These are phyloP conservation scores for Trametes maxima DNA, from an alignment of 768 basidiomycete genomes.

Conservation along the genomic window DNA sequence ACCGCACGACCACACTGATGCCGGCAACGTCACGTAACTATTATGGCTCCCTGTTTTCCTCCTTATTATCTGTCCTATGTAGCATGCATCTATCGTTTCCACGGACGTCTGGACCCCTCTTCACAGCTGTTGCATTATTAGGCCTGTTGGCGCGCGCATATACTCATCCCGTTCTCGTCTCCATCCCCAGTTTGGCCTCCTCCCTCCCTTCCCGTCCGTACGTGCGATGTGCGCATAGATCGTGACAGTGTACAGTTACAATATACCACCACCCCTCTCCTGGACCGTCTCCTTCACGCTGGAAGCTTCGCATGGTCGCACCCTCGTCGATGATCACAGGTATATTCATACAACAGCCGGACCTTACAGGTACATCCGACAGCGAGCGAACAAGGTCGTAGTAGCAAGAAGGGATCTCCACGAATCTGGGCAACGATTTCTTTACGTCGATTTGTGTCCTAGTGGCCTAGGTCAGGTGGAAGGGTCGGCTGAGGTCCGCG, in stretches of 20 bases:
- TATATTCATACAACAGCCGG: not conserved
- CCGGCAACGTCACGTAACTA: not conserved
- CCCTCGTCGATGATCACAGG: not conserved
- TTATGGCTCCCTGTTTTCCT: not conserved
- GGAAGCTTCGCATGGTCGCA: not conserved
- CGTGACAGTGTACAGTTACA: constrained; percentile 9
- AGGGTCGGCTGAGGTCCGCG: not conserved
- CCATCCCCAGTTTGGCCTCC: not conserved
- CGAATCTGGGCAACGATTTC: too few relatives aligned
- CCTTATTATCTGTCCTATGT: constrained; percentile 20
- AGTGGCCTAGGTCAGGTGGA: too few relatives aligned
- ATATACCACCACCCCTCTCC: constrained; percentile 14
- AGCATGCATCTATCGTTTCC: constrained; percentile 19
- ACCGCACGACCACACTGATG: not conserved
- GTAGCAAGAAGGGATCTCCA: too few relatives aligned
- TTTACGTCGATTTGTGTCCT: too few relatives aligned
- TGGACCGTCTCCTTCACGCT: not conserved
- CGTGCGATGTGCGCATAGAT: constrained; percentile 18
- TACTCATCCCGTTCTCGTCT: constrained; percentile 1
- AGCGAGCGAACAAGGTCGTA: too few relatives aligned
- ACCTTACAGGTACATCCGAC: not conserved
- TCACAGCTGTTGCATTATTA: constrained; percentile 24
- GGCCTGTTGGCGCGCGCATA: constrained; percentile 1
- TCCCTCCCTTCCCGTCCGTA: not conserved
- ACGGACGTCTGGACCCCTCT: constrained; percentile 8